Conservation (phyloP, 208 protist genomes). For the Phytomonas sp. region DNA sequence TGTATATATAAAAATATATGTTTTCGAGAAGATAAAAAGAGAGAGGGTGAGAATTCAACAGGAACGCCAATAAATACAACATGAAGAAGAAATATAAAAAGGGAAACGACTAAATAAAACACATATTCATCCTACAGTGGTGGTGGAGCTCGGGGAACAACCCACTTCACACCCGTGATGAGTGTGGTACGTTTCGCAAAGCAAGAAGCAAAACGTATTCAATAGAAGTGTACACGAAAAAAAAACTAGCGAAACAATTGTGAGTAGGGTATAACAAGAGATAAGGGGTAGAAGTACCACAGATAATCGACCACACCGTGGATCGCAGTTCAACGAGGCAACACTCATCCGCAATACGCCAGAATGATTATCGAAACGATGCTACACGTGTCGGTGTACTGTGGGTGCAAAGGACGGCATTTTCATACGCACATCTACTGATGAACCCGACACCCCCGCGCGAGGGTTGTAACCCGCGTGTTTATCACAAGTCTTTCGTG, state of each 20-base stretch:
- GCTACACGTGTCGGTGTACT: background rate
- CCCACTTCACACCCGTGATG: background rate
- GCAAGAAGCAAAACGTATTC: background rate
- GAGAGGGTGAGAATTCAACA: background rate
- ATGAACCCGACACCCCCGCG: background rate
- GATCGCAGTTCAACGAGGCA: background rate
- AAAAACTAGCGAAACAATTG: background rate
- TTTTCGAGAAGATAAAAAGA: background rate
- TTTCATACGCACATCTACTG: background rate
- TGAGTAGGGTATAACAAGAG: background rate
- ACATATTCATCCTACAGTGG: background rate
- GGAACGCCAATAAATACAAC: background rate
- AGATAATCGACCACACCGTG: background rate
- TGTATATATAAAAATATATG: background rate
- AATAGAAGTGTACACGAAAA: background rate
- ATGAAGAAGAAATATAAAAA: background rate
- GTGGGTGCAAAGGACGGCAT: background rate
- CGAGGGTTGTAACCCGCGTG: background rate
- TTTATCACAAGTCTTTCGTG: background rate
- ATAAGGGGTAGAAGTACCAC: background rate
- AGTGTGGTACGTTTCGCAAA: background rate
- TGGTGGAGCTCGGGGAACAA: background rate
- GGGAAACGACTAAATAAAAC: background rate
- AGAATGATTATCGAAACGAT: background rate
- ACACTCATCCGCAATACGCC: background rate